These are phyloP conservation scores for Phytopythium chamaehyphon DNA, from an alignment of 352 stramenopile genomes.

Conservation along the genomic window DNA sequence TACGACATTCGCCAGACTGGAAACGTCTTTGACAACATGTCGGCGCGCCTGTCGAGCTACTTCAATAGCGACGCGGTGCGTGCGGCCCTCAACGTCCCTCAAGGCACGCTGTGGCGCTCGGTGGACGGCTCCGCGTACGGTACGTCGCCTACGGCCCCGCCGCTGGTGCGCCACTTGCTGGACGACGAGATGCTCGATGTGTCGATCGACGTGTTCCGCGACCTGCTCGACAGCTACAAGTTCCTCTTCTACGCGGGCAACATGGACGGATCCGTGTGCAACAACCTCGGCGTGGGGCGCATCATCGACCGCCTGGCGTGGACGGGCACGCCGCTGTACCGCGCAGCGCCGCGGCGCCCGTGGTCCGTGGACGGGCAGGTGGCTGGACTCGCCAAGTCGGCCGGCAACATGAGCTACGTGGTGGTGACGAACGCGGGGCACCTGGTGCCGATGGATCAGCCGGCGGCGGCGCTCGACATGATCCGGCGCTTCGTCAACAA, in stretches of 20 bases:
- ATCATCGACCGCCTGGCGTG: conserved; percentile 80
- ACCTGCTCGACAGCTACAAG: conserved; percentile 80
- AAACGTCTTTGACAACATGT: conserved; percentile 59
- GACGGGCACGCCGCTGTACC: conserved; percentile 63
- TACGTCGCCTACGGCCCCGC: conserved; percentile 39
- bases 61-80: conserved; percentile 80
- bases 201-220: conserved; percentile 67
- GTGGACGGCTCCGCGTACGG: conserved; percentile 59
- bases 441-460: conserved; percentile 68
- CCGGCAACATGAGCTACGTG: conserved; percentile 79
- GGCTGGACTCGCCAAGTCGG: conserved; percentile 61
- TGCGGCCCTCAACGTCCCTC: conserved; percentile 82
- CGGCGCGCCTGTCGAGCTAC: conserved; percentile 57
- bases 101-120: conserved; percentile 57
- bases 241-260: conserved; percentile 84
- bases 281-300: conserved; percentile 70
- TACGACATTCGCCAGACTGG: conserved; percentile 73
- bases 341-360: conserved; percentile 42
- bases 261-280: conserved; percentile 80
- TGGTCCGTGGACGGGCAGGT: conserved; percentile 62
- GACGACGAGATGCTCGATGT: conserved; percentile 79
- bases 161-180: conserved; percentile 66
- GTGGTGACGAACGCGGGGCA: conserved; percentile 80
- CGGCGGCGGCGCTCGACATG: conserved; percentile 71
- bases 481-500: conserved; percentile 72